Evolutionary conservation across 208 protist genomes (phyloP), one percentile per base, ranked within the genome.

Genomic region (Herpetomonas samuelpessoai): DNA sequence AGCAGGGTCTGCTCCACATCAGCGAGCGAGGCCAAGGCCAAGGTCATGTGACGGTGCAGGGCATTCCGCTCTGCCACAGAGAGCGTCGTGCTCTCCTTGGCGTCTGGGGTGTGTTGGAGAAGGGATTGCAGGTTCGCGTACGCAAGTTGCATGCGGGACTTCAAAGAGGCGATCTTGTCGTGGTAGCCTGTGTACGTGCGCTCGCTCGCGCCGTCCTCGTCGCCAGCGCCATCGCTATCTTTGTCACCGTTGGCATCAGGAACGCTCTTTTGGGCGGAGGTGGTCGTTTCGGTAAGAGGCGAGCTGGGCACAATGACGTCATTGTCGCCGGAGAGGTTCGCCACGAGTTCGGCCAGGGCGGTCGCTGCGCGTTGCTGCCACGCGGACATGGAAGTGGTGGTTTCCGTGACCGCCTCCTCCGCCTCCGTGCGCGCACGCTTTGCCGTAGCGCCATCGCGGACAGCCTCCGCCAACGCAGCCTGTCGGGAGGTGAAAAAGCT

Each of bases 401-500:
- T 6, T 22, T 10, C 18, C 18, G 19, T 19, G 3, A 19, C 44
- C 4, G 19, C 14, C 9, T 0, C 16, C 30, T 6, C 21, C 21
- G 24, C 19, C 69, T 91, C 83, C 12, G 51, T 69, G 44, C 74
- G 74, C 18, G 52, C 35, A 26, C 80, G 69, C 58, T 85, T 85
- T 31, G 39, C 51, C n/a, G 62, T 38, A 26, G 45, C 49, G 0
- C 30, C 44, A 3, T 35, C 35, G 22, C 25, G 41, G 27, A 63
- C 56, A 41, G 47, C 45, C 1, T 50, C 52, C 12, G 46, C 56
- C 28, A 45, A n/a, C 29, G 31, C 45, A 57, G 19, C 21, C 53
- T 46, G 57, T 28, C 44, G 6, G 24, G 26, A 26, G 24, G 49
- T 66, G 46, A 79, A 58, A 45, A 71, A 65, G 48, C 62, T 59